A percentile compares a stretch with the other conserved stretches of the same genome.
phyloP scores from a whole-genome alignment of 2,329 filamentous ascomycete genomes.

The Pyrenochaeta sp. region DNA sequence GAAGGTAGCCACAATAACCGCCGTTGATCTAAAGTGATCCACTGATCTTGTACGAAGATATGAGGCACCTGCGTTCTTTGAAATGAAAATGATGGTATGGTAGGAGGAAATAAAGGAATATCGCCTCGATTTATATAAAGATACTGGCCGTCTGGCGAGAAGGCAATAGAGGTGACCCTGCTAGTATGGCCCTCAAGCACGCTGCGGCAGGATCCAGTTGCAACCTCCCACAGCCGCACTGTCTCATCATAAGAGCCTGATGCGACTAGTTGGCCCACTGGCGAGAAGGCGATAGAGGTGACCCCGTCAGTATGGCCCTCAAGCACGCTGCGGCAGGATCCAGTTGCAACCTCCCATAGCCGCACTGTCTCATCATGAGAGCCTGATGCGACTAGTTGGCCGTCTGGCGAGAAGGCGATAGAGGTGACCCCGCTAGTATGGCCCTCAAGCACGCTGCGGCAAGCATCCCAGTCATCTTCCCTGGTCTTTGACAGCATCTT shows the following conservation, averaged over 20 bases:
- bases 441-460: slow-evolving; percentile 10
- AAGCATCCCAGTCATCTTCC: slow-evolving; percentile 18
- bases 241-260: neutral
- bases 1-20: too few species aligned
- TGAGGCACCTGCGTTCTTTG: too few species aligned
- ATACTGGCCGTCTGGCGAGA: too few species aligned
- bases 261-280: too few species aligned
- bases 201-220: too few species aligned
- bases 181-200: too few species aligned
- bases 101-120: too few species aligned
- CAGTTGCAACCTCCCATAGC: slow-evolving; percentile 7
- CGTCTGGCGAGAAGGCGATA: slow-evolving; percentile 19
- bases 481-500: slow-evolving; percentile 9
- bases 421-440: neutral
- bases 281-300: neutral
- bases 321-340: neutral
- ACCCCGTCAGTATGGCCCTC: slow-evolving; percentile 5
- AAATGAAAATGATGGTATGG: too few species aligned
- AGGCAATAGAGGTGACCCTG: too few species aligned
- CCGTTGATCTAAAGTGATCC: too few species aligned
- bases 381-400: slow-evolving; percentile 3
- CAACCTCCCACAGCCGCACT: neutral
- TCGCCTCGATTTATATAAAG: too few species aligned
- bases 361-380: neutral
- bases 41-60: too few species aligned